Evolutionary conservation across 2,329 filamentous ascomycete species (phyloP).

Genomic region (Ophiocordyceps camponoti-saundersi): DNA sequence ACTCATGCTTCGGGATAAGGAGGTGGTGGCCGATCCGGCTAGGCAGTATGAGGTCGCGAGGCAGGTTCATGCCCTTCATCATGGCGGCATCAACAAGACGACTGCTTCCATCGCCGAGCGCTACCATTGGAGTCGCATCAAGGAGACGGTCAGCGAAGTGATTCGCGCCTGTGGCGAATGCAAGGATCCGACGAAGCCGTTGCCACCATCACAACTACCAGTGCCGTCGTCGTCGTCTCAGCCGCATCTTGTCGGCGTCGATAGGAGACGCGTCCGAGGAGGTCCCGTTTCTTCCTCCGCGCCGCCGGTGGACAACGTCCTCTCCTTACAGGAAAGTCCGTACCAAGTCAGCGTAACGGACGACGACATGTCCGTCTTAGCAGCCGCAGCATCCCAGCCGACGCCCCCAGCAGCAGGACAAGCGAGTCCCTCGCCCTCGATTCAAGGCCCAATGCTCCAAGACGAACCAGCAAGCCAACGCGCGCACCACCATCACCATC

Average conservation of each 20-base stretch:
- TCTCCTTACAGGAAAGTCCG: constrained; percentile 12
- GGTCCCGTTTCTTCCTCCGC: too few relatives aligned
- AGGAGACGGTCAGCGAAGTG: constrained; percentile 88
- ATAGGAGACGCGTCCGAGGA: too few relatives aligned
- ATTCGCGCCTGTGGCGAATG: constrained; percentile 85
- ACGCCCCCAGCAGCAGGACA: constrained; percentile 1
- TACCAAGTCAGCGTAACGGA: too few relatives aligned
- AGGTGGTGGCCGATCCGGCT: constrained; percentile 81
- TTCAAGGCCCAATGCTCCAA: constrained; percentile 6
- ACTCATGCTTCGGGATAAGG: constrained; percentile 94
- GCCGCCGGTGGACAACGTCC: constrained; percentile 5
- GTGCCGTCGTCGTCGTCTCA: too few relatives aligned
- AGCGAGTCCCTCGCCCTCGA: constrained; percentile 10
- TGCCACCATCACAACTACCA: too few relatives aligned
- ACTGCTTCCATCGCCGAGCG: constrained; percentile 85
- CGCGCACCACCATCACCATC: constrained; percentile 5
- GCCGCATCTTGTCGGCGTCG: too few relatives aligned
- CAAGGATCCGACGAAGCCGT: constrained; percentile 53
- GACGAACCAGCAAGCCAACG: constrained; percentile 10
- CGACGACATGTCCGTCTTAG: constrained; percentile 24
- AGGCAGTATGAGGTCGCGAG: constrained; percentile 82
- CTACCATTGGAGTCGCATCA: constrained; percentile 96
- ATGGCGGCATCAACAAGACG: constrained; percentile 96
- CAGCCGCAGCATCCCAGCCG: constrained; percentile 7
- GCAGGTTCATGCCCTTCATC: constrained; percentile 53